These are phyloP conservation scores for Gaertneriomyces semiglobifer DNA, from an alignment of 192 early-diverging fungal species.

Conservation along the genomic window DNA sequence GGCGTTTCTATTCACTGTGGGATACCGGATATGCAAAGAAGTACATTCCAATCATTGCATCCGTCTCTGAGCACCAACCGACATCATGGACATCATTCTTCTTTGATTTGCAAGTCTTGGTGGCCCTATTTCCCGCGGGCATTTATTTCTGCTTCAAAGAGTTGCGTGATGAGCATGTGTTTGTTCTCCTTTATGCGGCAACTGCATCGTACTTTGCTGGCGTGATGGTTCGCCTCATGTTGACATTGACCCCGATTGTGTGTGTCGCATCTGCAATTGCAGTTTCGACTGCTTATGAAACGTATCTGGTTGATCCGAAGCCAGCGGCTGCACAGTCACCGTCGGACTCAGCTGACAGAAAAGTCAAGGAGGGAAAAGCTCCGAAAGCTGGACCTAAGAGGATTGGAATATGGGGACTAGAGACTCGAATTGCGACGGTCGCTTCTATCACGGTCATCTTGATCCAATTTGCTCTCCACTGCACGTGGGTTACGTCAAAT, in stretches of 20 bases:
- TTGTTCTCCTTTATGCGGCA: constrained; percentile 92
- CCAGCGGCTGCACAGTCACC: constrained; percentile 18
- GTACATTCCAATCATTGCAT: constrained; percentile 99
- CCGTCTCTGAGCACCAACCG: constrained; percentile 99
- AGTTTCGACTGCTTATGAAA: constrained; percentile 81
- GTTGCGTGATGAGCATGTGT: constrained; percentile 95
- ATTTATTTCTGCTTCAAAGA: constrained; percentile 95
- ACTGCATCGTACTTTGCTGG: constrained; percentile 99
- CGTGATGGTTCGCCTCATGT: constrained; percentile 99
- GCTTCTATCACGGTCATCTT: constrained; percentile 67
- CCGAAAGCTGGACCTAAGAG: constrained; percentile 19
- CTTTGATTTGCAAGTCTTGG: constrained; percentile 97
- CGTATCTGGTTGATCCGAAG: constrained; percentile 62
- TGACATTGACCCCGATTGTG: constrained; percentile 96
- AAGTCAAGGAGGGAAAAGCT: constrained; percentile 26
- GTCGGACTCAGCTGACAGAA: constrained; percentile 26
- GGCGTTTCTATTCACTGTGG: constrained; percentile 99
- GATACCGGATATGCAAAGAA: constrained; percentile 99
- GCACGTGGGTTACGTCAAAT: constrained; percentile 96
- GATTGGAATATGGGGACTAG: constrained; percentile 12
- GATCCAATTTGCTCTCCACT: constrained; percentile 91
- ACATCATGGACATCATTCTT: constrained; percentile 99
- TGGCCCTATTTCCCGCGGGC: constrained; percentile 94
- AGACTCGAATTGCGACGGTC: constrained; percentile 41
- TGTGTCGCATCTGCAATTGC: constrained; percentile 92